Evolutionary conservation across 2,329 filamentous ascomycete genomes (phyloP).

Genomic region (Lizonia empirigonia): DNA sequence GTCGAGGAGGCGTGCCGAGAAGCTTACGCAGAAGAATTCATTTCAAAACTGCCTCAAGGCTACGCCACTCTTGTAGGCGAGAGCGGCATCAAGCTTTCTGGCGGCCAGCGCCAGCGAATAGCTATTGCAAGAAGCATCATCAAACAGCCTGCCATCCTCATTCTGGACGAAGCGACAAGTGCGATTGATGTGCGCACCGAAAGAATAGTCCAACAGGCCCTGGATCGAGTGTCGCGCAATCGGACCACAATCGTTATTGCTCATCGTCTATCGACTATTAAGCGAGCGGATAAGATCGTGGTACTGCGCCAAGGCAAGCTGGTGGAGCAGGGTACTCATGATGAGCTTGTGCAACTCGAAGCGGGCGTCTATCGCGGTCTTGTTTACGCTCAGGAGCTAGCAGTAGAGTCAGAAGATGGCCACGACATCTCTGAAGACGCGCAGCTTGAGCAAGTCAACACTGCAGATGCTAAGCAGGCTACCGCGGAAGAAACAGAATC

Average conservation of each 20-base stretch:
- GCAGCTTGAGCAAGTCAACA: conserved; percentile 12
- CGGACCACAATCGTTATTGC: conserved; percentile 81
- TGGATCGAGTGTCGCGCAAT: conserved; percentile 64
- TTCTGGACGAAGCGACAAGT: conserved; percentile 79
- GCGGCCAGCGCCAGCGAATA: conserved; percentile 84
- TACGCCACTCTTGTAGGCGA: conserved; percentile 80
- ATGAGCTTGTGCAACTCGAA: conserved; percentile 66
- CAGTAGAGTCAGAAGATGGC: conserved; percentile 30
- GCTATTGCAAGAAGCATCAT: conserved; percentile 76
- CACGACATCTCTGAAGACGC: conserved; percentile 9
- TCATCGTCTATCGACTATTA: conserved; percentile 75
- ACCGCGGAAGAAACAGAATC: conserved; percentile 22
- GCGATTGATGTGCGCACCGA: conserved; percentile 65
- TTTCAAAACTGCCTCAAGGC: conserved; percentile 55
- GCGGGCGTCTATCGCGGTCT: conserved; percentile 70
- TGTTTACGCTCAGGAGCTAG: conserved; percentile 57
- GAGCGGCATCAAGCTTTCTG: conserved; percentile 75
- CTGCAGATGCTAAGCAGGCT: conserved; percentile 25
- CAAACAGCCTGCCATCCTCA: conserved; percentile 67
- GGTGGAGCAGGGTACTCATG: conserved; percentile 76
- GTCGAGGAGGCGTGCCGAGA: conserved; percentile 51
- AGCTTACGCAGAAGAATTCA: conserved; percentile 49
- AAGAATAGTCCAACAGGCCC: conserved; percentile 60
- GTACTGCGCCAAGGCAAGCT: conserved; percentile 74
- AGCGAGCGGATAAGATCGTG: conserved; percentile 77